These are phyloP conservation scores for Rhamnella rubrinervis DNA, from an alignment of 331 rosid species.

Conservation along the genomic window DNA sequence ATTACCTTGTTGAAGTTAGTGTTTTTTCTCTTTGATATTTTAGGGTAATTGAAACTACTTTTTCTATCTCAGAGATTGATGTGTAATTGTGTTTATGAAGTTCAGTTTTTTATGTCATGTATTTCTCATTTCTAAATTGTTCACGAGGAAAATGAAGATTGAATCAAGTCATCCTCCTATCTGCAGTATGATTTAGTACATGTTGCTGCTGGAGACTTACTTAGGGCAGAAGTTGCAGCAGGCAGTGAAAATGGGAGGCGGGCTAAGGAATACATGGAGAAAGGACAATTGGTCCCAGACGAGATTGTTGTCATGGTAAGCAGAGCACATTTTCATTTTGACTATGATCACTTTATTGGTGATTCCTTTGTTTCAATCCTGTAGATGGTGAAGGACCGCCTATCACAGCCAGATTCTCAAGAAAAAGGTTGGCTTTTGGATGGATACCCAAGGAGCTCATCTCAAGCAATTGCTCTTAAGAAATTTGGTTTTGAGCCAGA, in stretches of 20 bases:
- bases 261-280: constrained; percentile 87
- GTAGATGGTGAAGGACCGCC: constrained; percentile 90
- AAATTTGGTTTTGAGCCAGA: constrained; percentile 66
- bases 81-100: constrained; percentile 1
- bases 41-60: neutral
- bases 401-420: constrained; percentile 61
- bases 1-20: no score
- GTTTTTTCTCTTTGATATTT: no score
- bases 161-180: constrained; percentile 40
- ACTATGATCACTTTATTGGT: constrained; percentile 18
- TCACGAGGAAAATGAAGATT: constrained; percentile 35
- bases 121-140: constrained; percentile 29
- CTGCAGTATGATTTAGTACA: constrained; percentile 92
- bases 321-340: constrained; percentile 17
- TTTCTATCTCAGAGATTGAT: neutral
- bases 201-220: constrained; percentile 94
- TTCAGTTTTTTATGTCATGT: constrained; percentile 19
- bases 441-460: constrained; percentile 94
- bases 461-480: constrained; percentile 79
- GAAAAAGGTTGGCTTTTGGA: constrained; percentile 92
- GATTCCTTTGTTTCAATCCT: constrained; percentile 25
- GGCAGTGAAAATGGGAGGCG: constrained; percentile 79
- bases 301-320: constrained; percentile 89
- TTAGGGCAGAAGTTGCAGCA: constrained; percentile 76
- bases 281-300: constrained; percentile 79